Base-by-base conservation (phyloP, 352 stramenopile species). In the Globisporangium apiculatum region DNA sequence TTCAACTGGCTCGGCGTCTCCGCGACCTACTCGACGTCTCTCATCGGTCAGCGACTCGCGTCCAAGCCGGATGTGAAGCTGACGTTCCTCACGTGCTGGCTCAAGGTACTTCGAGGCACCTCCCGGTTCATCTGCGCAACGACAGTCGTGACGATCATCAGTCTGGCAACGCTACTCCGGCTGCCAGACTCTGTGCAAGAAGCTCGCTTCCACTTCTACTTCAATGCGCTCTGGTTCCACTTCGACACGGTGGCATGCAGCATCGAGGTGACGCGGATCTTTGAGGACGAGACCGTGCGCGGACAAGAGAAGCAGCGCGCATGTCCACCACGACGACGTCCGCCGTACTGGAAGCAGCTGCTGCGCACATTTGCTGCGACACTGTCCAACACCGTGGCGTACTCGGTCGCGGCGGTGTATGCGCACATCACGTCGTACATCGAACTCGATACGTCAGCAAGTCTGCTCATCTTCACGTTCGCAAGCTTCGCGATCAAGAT, bases 401-500 rank as follows among this genome's bases (percentile, higher is more conserved):
- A 55, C 45, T 35, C 42, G 3, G 40, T 56, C 37, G 24, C 59
- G 4, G 31, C n/a, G 1, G 11, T 65, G 36, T 65, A 61, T 41
- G 42, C 53, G 40, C 42, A 61, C 40, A 11, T 41, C 17, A 58
- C 55, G 40, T 41, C 35, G 8, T 14, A n/a, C 1, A 35, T 55
- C 12, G 51, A 43, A 37, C 38, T 60, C 58, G 37, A 10, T 5
- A 48, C 45, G 14, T 49, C 47, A 11, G 10, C 40, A 12, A 12
- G 51, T 11, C 45, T 64, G n/a, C 9, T 60, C 2, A 14, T 18
- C 10, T 64, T 67, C 36, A 59, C 61, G 9, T 17, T 50, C 35
- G 45, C 41, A 1, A 61, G 57, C 47, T 55, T 59, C 18, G 54
- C 43, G 18, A 41, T 68, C 57, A 68, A 65, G 55, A 42, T 61